phyloP scores from a whole-genome alignment of 2,329 filamentous ascomycete genomes.

The Albophoma yamanashiensis region DNA sequence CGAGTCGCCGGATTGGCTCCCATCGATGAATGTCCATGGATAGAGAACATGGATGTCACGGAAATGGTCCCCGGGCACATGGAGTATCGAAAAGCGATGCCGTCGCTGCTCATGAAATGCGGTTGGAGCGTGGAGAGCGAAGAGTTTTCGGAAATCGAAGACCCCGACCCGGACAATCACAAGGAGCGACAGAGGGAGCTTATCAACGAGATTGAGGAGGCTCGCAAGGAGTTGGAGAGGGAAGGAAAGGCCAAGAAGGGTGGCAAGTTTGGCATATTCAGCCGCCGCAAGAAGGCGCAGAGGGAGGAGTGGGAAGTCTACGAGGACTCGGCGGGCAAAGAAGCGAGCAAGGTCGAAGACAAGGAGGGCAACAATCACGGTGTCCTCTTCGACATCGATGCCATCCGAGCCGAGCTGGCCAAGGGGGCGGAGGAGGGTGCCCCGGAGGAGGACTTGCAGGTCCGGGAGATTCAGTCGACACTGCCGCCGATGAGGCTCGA shows the following conservation, averaged over 20 bases:
- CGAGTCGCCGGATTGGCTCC: slow-evolving; percentile 74
- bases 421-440: slow-evolving; percentile 49
- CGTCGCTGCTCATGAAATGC: slow-evolving; percentile 71
- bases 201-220: slow-evolving; percentile 94
- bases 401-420: slow-evolving; percentile 77
- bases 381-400: slow-evolving; percentile 90
- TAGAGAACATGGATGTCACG: slow-evolving; percentile 87
- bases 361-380: slow-evolving; percentile 40
- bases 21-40: slow-evolving; percentile 62
- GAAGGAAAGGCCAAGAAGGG: slow-evolving; percentile 57
- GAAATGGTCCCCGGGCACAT: slow-evolving; percentile 84
- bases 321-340: slow-evolving; percentile 50
- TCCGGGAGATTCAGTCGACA: slow-evolving; percentile 78
- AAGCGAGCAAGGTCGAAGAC: slow-evolving; percentile 23
- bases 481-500: slow-evolving; percentile 83
- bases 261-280: slow-evolving; percentile 64
- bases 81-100: slow-evolving; percentile 93
- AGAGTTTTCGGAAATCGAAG: slow-evolving; percentile 93
- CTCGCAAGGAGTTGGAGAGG: slow-evolving; percentile 73
- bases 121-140: slow-evolving; percentile 89
- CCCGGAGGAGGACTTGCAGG: slow-evolving; percentile 38
- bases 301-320: slow-evolving; percentile 95
- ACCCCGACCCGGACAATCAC: slow-evolving; percentile 93
- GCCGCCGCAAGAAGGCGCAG: slow-evolving; percentile 66
- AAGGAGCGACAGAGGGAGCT: slow-evolving; percentile 78